These are phyloP conservation scores for Berberis thunbergii DNA, from an alignment of 164 flowering plant genomes.

Conservation along the genomic window DNA sequence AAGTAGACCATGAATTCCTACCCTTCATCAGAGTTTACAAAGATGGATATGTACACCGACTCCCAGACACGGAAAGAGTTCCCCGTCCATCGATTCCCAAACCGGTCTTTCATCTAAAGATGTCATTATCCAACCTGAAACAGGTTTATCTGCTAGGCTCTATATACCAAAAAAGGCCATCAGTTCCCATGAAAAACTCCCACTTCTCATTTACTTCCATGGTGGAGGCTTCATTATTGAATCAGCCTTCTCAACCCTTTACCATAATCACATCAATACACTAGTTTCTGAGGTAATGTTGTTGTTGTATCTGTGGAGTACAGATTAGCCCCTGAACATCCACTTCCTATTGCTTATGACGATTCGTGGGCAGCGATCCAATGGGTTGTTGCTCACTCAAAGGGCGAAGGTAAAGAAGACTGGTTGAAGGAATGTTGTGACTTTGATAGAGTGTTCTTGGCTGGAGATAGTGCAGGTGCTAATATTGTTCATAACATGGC, in stretches of 20 bases:
- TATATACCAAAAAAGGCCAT: slow-evolving; percentile 9
- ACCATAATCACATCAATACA: no score
- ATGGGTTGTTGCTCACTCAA: slow-evolving; percentile 27
- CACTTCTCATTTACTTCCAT: slow-evolving; percentile 29
- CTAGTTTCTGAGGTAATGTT: slow-evolving; percentile 14
- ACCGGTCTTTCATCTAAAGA: slow-evolving; percentile 26
- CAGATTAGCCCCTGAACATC: slow-evolving; percentile 31
- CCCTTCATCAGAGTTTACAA: slow-evolving; percentile 2
- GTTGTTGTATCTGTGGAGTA: slow-evolving; percentile 26
- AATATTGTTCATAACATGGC: slow-evolving; percentile 18
- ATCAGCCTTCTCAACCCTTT: no score
- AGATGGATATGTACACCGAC: background rate
- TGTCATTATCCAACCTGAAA: slow-evolving; percentile 7
- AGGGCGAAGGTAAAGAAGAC: background rate
- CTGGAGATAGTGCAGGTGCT: slow-evolving; percentile 36
- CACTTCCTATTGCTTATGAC: slow-evolving; percentile 30
- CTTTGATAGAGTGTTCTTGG: slow-evolving; percentile 20
- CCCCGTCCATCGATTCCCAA: background rate
- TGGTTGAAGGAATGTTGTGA: slow-evolving; percentile 26
- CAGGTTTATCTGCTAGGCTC: slow-evolving; percentile 17
- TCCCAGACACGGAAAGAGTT: background rate
- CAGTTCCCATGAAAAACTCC: slow-evolving; percentile 17
- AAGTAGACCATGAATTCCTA: slow-evolving; percentile 2
- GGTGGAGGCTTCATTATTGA: slow-evolving; percentile 27
- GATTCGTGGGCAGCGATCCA: slow-evolving; percentile 32